phyloP scores from a whole-genome alignment of 2,329 filamentous ascomycete genomes.

The Neofusicoccum kwambonambiense region DNA sequence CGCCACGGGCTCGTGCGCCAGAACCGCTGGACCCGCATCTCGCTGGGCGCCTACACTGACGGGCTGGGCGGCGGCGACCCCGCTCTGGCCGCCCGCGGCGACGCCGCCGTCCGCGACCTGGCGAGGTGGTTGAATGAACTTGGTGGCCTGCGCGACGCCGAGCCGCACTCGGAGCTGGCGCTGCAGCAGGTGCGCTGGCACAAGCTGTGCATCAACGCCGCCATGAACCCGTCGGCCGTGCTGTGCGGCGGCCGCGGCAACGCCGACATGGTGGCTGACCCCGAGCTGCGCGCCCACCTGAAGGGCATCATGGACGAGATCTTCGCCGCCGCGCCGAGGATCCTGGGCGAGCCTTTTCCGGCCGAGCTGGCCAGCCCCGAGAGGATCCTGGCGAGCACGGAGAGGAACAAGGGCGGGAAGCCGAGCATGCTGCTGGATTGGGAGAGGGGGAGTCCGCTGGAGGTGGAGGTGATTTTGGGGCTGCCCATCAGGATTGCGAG shows the following conservation, averaged over 20 bases:
- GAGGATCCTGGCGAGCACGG: conserved; percentile 51
- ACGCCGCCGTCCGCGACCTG: conserved; percentile 50
- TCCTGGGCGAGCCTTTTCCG: conserved; percentile 39
- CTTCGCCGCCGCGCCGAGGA: conserved; percentile 38
- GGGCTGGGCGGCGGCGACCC: conserved; percentile 32
- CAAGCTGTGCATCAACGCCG: conserved; percentile 61
- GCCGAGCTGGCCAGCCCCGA: conserved; percentile 39
- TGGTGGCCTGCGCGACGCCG: conserved; percentile 66
- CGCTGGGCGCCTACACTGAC: conserved; percentile 64
- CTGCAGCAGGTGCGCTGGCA: conserved; percentile 64
- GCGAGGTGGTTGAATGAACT: conserved; percentile 54
- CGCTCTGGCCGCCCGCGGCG: conserved; percentile 30
- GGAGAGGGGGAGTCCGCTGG: conserved; percentile 41
- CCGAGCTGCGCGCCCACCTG: conserved; percentile 35
- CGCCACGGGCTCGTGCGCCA: conserved; percentile 63
- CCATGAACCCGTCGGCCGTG: conserved; percentile 62
- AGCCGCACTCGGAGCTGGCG: conserved; percentile 62
- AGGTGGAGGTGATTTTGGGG: conserved; percentile 53
- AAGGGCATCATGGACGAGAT: conserved; percentile 48
- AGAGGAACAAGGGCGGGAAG: conserved; percentile 55
- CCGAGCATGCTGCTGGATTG: conserved; percentile 54
- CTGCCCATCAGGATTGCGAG: conserved; percentile 45
- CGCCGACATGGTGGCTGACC: conserved; percentile 41
- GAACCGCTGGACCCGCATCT: conserved; percentile 72
- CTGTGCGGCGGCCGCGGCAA: conserved; percentile 55